These are phyloP conservation scores for Oryza glaberrima DNA, from an alignment of 176 grass and related monocot genomes.

Conservation along the genomic window DNA sequence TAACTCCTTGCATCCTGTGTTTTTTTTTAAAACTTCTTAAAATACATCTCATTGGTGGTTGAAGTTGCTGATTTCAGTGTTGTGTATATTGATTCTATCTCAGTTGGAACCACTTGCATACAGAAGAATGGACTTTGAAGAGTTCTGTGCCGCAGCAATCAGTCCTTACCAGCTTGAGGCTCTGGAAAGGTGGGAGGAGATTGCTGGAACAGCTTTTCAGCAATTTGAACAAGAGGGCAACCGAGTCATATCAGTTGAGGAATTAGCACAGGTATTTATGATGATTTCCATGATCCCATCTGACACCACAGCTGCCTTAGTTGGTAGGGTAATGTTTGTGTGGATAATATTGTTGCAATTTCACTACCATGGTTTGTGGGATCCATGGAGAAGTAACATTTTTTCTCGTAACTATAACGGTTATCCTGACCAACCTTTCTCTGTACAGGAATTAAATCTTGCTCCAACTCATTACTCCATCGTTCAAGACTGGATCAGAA, in stretches of 20 bases:
- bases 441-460: conserved; percentile 80
- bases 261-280: conserved; percentile 77
- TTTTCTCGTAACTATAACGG: too few relatives aligned
- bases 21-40: not conserved
- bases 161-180: conserved; percentile 97
- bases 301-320: not conserved
- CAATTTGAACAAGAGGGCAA: conserved; percentile 92
- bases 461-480: conserved; percentile 79
- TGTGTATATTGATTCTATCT: conserved; percentile 38
- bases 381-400: not conserved
- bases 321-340: not conserved
- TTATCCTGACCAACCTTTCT: conserved; percentile 13
- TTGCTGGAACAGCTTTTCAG: conserved; percentile 90
- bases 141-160: conserved; percentile 94
- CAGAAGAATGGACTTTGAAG: conserved; percentile 92
- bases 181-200: conserved; percentile 94
- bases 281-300: not conserved
- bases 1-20: not conserved
- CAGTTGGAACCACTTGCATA: conserved; percentile 93
- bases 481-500: conserved; percentile 97
- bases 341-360: not conserved
- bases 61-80: conserved; percentile 14
- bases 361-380: conserved; percentile 6
- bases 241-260: conserved; percentile 78
- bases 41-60: conserved; percentile 11